These are phyloP conservation scores for Sclerotinia spermophila DNA, from an alignment of 2,329 filamentous ascomycete species.

Conservation along the genomic window DNA sequence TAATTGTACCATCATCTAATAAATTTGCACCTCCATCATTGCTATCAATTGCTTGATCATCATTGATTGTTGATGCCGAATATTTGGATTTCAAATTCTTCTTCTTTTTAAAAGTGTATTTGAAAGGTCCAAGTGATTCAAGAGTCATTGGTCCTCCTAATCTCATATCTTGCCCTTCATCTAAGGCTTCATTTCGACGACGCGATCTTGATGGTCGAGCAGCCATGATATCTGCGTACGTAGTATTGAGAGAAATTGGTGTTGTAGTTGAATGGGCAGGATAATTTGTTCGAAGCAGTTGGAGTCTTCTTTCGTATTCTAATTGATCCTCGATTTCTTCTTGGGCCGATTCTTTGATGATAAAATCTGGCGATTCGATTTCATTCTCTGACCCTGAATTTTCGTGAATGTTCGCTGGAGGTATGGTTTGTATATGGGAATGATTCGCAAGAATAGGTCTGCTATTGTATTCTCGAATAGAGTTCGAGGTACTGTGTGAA, in stretches of 20 bases:
- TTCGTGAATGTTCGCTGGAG: not conserved
- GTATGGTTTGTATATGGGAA: conserved; percentile 17
- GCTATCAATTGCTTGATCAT: not conserved
- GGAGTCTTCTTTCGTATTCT: conserved; percentile 4
- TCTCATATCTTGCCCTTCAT: conserved; percentile 12
- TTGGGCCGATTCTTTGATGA: conserved; percentile 18
- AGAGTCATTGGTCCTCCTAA: conserved; percentile 19
- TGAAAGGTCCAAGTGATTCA: conserved; percentile 22
- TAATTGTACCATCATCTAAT: not conserved
- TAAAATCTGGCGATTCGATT: conserved; percentile 1
- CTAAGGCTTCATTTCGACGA: conserved; percentile 10
- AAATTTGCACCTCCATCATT: not conserved
- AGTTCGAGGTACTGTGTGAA: not conserved
- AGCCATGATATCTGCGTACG: conserved; percentile 23
- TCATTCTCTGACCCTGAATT: not conserved
- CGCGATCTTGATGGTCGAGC: conserved; percentile 12
- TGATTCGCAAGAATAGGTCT: conserved; percentile 4
- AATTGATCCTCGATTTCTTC: conserved; percentile 19
- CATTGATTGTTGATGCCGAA: not conserved
- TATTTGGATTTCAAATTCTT: conserved; percentile 15
- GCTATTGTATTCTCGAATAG: conserved; percentile 9
- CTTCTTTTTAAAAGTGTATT: conserved; percentile 22
- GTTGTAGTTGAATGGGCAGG: not conserved
- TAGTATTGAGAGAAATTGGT: not conserved
- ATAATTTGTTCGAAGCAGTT: not conserved